These are phyloP conservation scores for Curvularia lunata DNA, from an alignment of 2,329 filamentous ascomycete genomes.

Conservation along the genomic window DNA sequence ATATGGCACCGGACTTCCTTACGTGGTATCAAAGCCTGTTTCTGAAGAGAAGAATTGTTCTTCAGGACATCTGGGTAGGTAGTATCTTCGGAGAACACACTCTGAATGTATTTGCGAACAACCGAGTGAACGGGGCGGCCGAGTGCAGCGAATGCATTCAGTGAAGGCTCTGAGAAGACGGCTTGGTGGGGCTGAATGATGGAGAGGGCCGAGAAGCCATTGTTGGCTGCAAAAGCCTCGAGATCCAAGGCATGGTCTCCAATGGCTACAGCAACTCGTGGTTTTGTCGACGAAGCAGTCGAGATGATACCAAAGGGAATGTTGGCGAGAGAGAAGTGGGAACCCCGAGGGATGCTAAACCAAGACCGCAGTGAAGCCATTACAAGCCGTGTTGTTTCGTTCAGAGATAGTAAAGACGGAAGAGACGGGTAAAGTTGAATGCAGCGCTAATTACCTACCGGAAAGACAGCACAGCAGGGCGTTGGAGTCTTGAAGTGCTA, in stretches of 20 bases:
- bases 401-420: background rate
- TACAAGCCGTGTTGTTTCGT: background rate
- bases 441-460: conserved; percentile 1
- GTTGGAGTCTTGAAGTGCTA: background rate
- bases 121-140: conserved; percentile 70
- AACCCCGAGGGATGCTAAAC: conserved; percentile 65
- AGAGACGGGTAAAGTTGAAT: background rate
- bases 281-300: conserved; percentile 61
- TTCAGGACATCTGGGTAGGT: conserved; percentile 66
- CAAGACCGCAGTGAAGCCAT: conserved; percentile 57
- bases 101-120: conserved; percentile 73
- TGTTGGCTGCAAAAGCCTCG: conserved; percentile 63
- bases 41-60: conserved; percentile 64
- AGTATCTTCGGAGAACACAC: conserved; percentile 67
- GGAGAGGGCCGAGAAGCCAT: conserved; percentile 66
- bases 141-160: conserved; percentile 77
- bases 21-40: conserved; percentile 65
- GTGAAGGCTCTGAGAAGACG: conserved; percentile 68
- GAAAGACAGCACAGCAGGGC: background rate
- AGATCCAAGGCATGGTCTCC: conserved; percentile 76
- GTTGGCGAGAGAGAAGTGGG: conserved; percentile 78
- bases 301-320: conserved; percentile 85
- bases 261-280: conserved; percentile 73
- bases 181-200: conserved; percentile 62
- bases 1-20: conserved; percentile 69